Conservation (phyloP, 805 yeast species). For the Lipomyces oligophaga region DNA sequence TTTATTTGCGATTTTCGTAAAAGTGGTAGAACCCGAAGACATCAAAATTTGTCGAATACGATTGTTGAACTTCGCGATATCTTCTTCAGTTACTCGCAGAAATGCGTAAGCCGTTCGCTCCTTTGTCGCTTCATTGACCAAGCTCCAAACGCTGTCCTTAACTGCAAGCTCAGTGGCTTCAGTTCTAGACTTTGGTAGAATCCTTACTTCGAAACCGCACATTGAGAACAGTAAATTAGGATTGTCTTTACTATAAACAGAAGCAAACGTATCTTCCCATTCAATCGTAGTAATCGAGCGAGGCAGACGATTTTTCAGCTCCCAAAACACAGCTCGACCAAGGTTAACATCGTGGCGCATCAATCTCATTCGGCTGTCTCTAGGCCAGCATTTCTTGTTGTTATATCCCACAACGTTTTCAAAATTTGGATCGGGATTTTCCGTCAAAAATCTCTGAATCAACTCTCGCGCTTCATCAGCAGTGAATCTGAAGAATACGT, state of each 20-base stretch:
- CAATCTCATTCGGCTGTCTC: slow-evolving; percentile 83
- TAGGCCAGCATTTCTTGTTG: slow-evolving; percentile 91
- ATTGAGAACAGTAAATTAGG: slow-evolving; percentile 83
- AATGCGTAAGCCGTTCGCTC: slow-evolving; percentile 87
- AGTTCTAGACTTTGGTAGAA: slow-evolving; percentile 67
- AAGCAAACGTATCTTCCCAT: slow-evolving; percentile 79
- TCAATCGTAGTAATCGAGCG: slow-evolving; percentile 62
- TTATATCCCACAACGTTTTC: slow-evolving; percentile 82
- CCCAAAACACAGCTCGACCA: slow-evolving; percentile 93
- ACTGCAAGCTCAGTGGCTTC: slow-evolving; percentile 50
- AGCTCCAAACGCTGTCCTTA: slow-evolving; percentile 88
- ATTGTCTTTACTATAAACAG: slow-evolving; percentile 87
- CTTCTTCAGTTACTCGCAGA: slow-evolving; percentile 76
- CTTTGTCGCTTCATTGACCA: slow-evolving; percentile 63
- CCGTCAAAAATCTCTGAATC: slow-evolving; percentile 69
- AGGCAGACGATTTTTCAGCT: slow-evolving; percentile 75
- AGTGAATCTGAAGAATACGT: slow-evolving; percentile 70
- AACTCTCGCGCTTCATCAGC: slow-evolving; percentile 72
- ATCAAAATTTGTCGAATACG: slow-evolving; percentile 83
- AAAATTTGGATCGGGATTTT: slow-evolving; percentile 89
- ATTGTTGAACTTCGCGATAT: slow-evolving; percentile 73
- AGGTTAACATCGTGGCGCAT: slow-evolving; percentile 87
- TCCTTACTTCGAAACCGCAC: slow-evolving; percentile 93
- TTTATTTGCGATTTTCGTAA: slow-evolving; percentile 86
- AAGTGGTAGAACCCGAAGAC: slow-evolving; percentile 95